phyloP scores from a whole-genome alignment of 2,329 filamentous ascomycete genomes.

The Pyrenophora teres region DNA sequence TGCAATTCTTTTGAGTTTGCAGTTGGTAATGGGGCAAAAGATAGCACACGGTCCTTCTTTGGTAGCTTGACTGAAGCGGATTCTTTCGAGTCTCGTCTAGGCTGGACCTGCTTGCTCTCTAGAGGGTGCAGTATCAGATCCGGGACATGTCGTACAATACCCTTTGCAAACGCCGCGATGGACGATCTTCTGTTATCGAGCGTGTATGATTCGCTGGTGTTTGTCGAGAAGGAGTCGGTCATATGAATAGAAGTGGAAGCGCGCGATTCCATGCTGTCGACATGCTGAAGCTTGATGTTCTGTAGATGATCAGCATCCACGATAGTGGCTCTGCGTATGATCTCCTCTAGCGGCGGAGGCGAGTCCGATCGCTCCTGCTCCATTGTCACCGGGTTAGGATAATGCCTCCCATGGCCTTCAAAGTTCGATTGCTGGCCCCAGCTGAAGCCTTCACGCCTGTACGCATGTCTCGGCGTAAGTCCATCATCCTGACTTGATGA shows the following conservation, averaged over 20 bases:
- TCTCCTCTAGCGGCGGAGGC: conserved; percentile 29
- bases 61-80: conserved; percentile 1
- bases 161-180: conserved; percentile 31
- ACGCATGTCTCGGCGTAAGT: conserved; percentile 21
- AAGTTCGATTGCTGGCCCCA: conserved; percentile 19
- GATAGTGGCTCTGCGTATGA: conserved; percentile 19
- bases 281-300: conserved; percentile 12
- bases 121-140: conserved; percentile 27
- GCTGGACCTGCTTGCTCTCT: conserved; percentile 5
- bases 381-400: conserved; percentile 21
- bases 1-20: not conserved
- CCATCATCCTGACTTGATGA: conserved; percentile 4
- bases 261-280: conserved; percentile 18
- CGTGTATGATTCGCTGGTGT: conserved; percentile 6
- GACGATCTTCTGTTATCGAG: conserved; percentile 27
- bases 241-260: conserved; percentile 7
- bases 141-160: conserved; percentile 26
- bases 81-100: not conserved
- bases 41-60: conserved; percentile 16
- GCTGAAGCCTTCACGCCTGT: conserved; percentile 35
- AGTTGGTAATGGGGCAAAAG: conserved; percentile 9
- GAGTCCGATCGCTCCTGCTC: conserved; percentile 10
- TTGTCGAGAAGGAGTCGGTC: not conserved
- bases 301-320: conserved; percentile 17
- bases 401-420: conserved; percentile 12